phyloP scores from a whole-genome alignment of 2,329 filamentous ascomycete genomes.

The Gremmenia infestans region DNA sequence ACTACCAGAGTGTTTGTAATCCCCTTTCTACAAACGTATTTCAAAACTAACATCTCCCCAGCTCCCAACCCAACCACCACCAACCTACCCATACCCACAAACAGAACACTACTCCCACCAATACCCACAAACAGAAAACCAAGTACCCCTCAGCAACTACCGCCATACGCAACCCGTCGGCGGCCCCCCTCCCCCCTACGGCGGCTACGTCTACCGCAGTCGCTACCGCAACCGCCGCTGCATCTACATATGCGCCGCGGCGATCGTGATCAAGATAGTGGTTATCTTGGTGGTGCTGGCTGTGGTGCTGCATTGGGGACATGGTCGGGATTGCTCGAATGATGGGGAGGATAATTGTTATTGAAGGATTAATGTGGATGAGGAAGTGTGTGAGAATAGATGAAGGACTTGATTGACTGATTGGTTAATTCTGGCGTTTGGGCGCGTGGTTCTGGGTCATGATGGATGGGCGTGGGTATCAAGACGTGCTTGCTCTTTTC shows the following conservation, averaged over 20 bases:
- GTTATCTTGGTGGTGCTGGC: neutral
- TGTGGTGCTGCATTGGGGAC: neutral
- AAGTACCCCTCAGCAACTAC: neutral
- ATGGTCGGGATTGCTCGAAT: neutral
- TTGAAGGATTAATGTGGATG: too few species aligned
- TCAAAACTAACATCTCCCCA: neutral
- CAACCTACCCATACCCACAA: neutral
- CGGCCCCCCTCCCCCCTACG: neutral
- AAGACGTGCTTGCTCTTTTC: too few species aligned
- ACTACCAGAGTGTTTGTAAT: too few species aligned
- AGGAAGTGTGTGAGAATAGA: too few species aligned
- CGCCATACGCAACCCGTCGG: neutral
- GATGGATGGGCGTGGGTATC: too few species aligned
- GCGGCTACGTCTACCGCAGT: neutral
- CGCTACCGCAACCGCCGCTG: neutral
- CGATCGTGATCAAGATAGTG: neutral
- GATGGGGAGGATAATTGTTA: neutral
- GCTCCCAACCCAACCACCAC: neutral
- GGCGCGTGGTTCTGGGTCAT: too few species aligned
- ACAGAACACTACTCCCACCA: neutral
- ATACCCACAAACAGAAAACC: neutral
- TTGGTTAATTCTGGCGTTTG: too few species aligned
- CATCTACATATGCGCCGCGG: neutral
- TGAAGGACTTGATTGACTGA: too few species aligned
- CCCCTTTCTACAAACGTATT: too few species aligned